phyloP scores from a whole-genome alignment of 2,329 filamentous ascomycete species.

The Alternaria infectoria region DNA sequence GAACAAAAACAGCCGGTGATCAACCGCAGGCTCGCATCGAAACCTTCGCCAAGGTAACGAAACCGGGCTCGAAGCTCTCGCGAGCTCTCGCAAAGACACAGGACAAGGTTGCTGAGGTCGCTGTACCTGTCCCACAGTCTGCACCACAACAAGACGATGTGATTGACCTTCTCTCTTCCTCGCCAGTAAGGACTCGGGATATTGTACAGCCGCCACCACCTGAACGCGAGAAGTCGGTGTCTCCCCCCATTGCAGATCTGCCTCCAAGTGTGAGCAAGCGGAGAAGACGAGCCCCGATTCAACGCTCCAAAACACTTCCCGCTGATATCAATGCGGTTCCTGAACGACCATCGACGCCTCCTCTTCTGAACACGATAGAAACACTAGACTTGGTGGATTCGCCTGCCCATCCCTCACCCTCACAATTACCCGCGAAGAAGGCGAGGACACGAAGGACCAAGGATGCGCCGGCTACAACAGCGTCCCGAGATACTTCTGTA shows the following conservation, averaged over 20 bases:
- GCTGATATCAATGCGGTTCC: constrained; percentile 11
- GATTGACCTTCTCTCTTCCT: constrained; percentile 40
- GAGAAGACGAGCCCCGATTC: constrained; percentile 38
- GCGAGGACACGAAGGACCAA: constrained; percentile 18
- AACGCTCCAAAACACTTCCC: constrained; percentile 43
- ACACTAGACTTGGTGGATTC: constrained; percentile 36
- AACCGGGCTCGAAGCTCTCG: constrained; percentile 34
- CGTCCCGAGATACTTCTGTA: constrained; percentile 19
- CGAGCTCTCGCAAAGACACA: constrained; percentile 30
- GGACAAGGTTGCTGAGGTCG: constrained; percentile 1
- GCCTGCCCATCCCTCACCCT: constrained; percentile 29
- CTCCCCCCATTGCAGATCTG: constrained; percentile 28
- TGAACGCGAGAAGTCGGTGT: constrained; percentile 21
- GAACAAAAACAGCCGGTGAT: constrained; percentile 26
- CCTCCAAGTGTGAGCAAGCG: constrained; percentile 41
- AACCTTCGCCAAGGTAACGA: constrained; percentile 45
- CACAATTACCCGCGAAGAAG: constrained; percentile 34
- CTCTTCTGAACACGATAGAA: constrained; percentile 28
- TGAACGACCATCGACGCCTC: constrained; percentile 27
- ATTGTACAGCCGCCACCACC: not conserved
- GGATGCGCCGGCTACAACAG: constrained; percentile 3
- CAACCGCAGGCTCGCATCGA: constrained; percentile 34
- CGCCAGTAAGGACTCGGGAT: constrained; percentile 23
- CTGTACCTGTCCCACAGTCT: constrained; percentile 1
- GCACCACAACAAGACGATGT: constrained; percentile 8